A percentile compares a stretch with the other conserved stretches of the same genome.
phyloP scores from a whole-genome alignment of 331 rosid species.

The Malus hybrid region DNA sequence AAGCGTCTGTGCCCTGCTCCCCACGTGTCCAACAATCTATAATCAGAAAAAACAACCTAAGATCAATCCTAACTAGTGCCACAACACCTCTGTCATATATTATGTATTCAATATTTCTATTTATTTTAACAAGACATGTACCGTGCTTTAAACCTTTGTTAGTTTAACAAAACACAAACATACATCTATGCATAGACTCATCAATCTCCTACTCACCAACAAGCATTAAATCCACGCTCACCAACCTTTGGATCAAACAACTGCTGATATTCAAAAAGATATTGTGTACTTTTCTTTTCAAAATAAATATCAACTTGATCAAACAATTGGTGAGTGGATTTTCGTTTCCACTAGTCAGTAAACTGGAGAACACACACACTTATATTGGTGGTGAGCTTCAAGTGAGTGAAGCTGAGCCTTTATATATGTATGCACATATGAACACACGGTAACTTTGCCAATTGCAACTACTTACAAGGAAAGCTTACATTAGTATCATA shows the following conservation, averaged over 20 bases:
- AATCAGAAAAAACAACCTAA: conserved; percentile 15
- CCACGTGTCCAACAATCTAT: conserved; percentile 67
- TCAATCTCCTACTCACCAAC: neutral
- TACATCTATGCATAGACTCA: too few relatives aligned
- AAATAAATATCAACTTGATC: neutral
- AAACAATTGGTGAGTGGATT: neutral
- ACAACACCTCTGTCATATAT: neutral
- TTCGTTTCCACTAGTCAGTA: neutral
- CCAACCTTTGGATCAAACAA: neutral
- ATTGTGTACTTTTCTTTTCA: neutral
- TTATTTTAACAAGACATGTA: neutral
- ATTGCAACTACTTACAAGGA: too few relatives aligned
- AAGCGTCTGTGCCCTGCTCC: conserved; percentile 55
- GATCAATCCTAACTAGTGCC: conserved; percentile 3
- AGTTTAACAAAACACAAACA: neutral
- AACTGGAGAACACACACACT: neutral
- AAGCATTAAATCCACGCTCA: neutral
- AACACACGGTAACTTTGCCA: too few relatives aligned
- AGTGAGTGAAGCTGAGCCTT: too few relatives aligned
- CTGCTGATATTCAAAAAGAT: neutral
- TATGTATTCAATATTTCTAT: neutral
- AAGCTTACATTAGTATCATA: neutral
- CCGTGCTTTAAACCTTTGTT: neutral
- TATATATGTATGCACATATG: neutral
- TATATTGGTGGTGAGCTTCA: neutral